These are phyloP conservation scores for Colletotrichum tabaci DNA, from an alignment of 2,329 filamentous ascomycete species.

Conservation along the genomic window DNA sequence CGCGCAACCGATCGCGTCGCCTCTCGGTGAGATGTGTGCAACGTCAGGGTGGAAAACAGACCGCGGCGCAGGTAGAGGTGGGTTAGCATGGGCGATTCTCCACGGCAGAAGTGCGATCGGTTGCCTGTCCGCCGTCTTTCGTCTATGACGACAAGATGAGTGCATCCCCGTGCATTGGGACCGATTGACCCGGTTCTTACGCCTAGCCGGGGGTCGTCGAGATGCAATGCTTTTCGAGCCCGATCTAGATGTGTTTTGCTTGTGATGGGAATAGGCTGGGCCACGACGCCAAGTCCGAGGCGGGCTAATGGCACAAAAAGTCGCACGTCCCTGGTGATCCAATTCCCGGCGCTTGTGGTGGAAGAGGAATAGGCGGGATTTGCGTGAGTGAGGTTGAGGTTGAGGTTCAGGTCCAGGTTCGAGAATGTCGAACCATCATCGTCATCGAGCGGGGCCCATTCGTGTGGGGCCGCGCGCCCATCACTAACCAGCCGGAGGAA, in stretches of 20 bases:
- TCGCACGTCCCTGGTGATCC: conserved; percentile 11
- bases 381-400: conserved; percentile 10
- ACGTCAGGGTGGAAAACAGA: conserved; percentile 6
- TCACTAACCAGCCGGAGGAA: conserved; percentile 17
- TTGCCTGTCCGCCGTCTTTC: background rate
- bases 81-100: too few relatives aligned
- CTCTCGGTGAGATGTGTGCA: conserved; percentile 24
- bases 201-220: background rate
- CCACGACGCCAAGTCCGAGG: conserved; percentile 16
- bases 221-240: conserved; percentile 10
- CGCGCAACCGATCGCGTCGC: conserved; percentile 13
- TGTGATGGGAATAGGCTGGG: conserved; percentile 15
- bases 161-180: background rate
- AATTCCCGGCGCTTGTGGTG: conserved; percentile 16
- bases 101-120: background rate
- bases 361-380: conserved; percentile 11
- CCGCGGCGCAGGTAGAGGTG: background rate
- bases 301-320: conserved; percentile 14
- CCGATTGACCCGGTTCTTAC: background rate
- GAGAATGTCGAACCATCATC: conserved; percentile 20
- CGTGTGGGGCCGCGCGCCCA: conserved; percentile 25
- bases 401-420: conserved; percentile 23
- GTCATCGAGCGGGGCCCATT: conserved; percentile 31
- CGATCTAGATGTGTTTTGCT: background rate
- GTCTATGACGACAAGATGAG: conserved; percentile 18